A percentile compares a stretch with the other conserved stretches of the same genome.
Evolutionary conservation across 2,329 filamentous ascomycete genomes (phyloP).

Genomic region (Epichloe aotearoae): DNA sequence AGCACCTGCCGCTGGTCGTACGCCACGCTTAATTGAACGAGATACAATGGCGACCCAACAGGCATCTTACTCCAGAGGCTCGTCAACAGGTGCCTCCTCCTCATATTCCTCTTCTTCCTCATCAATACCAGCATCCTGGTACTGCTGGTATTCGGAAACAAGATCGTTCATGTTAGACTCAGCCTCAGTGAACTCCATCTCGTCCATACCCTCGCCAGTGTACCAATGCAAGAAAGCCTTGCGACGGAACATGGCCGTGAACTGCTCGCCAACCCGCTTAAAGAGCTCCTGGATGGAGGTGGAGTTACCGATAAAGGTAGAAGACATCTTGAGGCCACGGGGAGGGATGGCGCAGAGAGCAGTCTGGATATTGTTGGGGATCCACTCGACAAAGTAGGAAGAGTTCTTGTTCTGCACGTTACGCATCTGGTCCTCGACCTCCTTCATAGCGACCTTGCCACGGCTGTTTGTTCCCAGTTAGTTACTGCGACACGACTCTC

Average conservation of each 20-base stretch:
- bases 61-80: constrained; percentile 46
- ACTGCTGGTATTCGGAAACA: constrained; percentile 99
- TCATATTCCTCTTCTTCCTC: constrained; percentile 95
- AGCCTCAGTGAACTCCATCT: constrained; percentile 99
- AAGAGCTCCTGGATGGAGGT: constrained; percentile 99
- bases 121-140: constrained; percentile 96
- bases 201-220: constrained; percentile 99
- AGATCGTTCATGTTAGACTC: constrained; percentile 99
- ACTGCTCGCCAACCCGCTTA: constrained; percentile 99
- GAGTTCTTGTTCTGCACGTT: constrained; percentile 99
- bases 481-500: not conserved
- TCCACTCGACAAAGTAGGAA: constrained; percentile 99
- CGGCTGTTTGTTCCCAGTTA: constrained; percentile 44
- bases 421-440: constrained; percentile 99
- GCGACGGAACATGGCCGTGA: constrained; percentile 98
- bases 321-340: constrained; percentile 95
- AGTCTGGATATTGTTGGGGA: constrained; percentile 99
- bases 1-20: too few species aligned
- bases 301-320: constrained; percentile 97
- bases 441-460: constrained; percentile 99
- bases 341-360: constrained; percentile 97
- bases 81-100: constrained; percentile 59
- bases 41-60: not conserved
- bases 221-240: constrained; percentile 99
- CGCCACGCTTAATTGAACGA: not conserved